Percentiles rank a stretch among this genome's conserved stretches.
phyloP scores from a whole-genome alignment of 2,329 filamentous ascomycete species.

The Trichoderma pleuroti region DNA sequence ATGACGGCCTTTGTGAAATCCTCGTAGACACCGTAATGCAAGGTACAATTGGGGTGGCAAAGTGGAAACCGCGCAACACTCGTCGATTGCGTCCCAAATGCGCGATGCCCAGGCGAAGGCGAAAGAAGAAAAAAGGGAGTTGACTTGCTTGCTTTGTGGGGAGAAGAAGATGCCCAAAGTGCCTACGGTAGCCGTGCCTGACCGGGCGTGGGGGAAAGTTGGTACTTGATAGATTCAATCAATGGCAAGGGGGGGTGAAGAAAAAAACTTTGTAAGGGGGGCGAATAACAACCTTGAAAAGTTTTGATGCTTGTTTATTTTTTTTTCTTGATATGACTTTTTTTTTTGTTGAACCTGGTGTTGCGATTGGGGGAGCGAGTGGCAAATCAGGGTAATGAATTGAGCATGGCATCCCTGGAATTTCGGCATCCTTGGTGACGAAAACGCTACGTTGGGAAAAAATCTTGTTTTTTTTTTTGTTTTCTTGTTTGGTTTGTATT shows the following conservation, averaged over 20 bases:
- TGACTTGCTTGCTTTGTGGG: background rate
- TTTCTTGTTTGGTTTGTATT: background rate
- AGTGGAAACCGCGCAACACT: background rate
- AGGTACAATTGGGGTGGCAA: background rate
- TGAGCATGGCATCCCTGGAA: background rate
- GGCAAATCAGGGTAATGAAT: background rate
- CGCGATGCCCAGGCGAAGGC: background rate
- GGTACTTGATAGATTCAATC: background rate
- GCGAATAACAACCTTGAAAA: background rate
- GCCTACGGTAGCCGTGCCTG: conserved; percentile 17
- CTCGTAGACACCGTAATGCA: background rate
- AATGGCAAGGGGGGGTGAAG: background rate
- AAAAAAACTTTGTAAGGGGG: background rate
- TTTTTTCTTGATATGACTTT: background rate
- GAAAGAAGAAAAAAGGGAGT: background rate
- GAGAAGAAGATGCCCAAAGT: background rate
- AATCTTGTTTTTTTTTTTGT: background rate
- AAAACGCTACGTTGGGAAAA: background rate
- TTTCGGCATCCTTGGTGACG: background rate
- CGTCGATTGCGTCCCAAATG: conserved; percentile 3
- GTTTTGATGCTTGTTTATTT: background rate
- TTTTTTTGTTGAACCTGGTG: background rate
- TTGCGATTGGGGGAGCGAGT: background rate
- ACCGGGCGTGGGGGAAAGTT: background rate
- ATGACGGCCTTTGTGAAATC: no score